phyloP scores from a whole-genome alignment of 1,284 basidiomycete species.

The Ustilago curta region DNA sequence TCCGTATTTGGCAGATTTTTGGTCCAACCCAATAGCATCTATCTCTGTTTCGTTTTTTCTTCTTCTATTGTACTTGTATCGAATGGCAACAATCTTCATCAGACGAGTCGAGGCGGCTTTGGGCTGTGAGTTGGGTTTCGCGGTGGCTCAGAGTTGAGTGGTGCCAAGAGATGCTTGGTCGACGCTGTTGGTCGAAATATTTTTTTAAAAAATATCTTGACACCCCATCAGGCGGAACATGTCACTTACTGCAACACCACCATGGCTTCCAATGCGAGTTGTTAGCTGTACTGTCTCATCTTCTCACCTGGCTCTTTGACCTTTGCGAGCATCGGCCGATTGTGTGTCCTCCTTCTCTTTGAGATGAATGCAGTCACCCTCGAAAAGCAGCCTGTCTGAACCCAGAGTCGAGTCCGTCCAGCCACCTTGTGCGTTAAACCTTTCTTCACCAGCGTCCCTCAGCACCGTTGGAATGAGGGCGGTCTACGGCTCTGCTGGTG shows the following conservation, averaged over 20 bases:
- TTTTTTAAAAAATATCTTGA: not conserved
- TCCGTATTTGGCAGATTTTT: not conserved
- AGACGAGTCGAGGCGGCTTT: not conserved
- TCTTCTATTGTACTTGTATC: conserved; percentile 1
- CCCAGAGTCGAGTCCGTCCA: too few relatives aligned
- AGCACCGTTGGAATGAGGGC: not conserved
- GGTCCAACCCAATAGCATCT: conserved; percentile 5
- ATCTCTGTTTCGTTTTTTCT: not conserved
- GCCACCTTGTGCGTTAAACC: too few relatives aligned
- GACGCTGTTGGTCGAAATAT: too few relatives aligned
- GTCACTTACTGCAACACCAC: conserved; percentile 35
- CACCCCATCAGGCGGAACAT: conserved; percentile 18
- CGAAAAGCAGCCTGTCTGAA: too few relatives aligned
- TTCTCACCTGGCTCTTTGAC: too few relatives aligned
- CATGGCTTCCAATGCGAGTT: too few relatives aligned
- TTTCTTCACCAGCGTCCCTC: too few relatives aligned
- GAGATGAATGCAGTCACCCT: too few relatives aligned
- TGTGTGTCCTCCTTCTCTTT: too few relatives aligned
- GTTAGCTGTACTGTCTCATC: too few relatives aligned
- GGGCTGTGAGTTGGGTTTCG: not conserved
- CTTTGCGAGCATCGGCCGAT: too few relatives aligned
- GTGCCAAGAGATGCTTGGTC: not conserved
- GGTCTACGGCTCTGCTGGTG: not conserved
- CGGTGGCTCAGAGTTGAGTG: not conserved
- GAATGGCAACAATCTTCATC: not conserved